Base-by-base conservation (phyloP, 345 rosid species). In the Populus alba region DNA sequence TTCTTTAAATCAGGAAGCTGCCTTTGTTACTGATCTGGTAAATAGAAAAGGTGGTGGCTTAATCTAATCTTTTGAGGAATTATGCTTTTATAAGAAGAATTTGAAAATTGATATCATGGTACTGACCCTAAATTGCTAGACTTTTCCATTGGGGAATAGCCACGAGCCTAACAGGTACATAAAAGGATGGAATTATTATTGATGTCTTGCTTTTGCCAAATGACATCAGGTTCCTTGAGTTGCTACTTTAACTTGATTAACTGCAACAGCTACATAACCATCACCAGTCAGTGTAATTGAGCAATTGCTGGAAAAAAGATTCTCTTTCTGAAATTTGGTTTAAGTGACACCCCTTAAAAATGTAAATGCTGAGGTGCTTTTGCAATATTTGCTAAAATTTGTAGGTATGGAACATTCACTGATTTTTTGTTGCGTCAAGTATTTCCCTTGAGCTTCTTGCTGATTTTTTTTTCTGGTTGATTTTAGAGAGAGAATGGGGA, bases 401-500 rank as follows among this genome's bases (percentile, higher is more conserved):
- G 8, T 2, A 49, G 29, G 62, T 51, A 8, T 8, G 22, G 27
- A 8, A 31, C 7, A 51, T 25, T 22, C 20, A 27, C 43, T 39
- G 51, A 8, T 9, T 12, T 72, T 72, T 72, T 35, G 43, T 72
- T 18, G 10, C 18, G 2, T 53, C 10, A 51, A 22, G 23, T 55
- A 25, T 11, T 35, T n/a, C 17, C 7, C 59, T 78, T 39, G 55
- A 22, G 16, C 39, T 76, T 75, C 72, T 63, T 47, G 13, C 8
- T 8, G 72, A 41, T 43, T n/a, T 73, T 53, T 39, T 73, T 80
- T 75, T 65, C 71, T 71, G 63, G 38, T 67, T 79, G 20, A n/a
- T 82, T 78, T 77, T 90, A 93, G 97, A 90, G 79, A 47, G 93
- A 88, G 23, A 75, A 89, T 18, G 90, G 91, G 81, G 92, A 93